Conservation (phyloP, 176 grass and related monocot genomes). For the Oryza brachyantha region DNA sequence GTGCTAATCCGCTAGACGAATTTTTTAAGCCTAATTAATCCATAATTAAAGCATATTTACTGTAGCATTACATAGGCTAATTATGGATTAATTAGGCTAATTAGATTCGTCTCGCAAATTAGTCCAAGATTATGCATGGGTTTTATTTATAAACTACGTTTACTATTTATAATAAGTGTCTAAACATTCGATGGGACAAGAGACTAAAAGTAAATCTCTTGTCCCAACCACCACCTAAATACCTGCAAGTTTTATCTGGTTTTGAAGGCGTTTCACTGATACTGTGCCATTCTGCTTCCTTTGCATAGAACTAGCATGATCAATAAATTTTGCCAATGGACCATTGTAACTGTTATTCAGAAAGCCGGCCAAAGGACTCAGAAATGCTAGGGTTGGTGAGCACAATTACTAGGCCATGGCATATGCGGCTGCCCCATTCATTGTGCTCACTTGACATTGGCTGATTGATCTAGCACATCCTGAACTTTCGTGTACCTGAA, state of each 20-base stretch:
- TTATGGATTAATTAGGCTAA: no score
- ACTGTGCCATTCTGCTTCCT: not conserved
- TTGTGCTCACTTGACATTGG: not conserved
- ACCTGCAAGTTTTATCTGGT: not conserved
- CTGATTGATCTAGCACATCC: not conserved
- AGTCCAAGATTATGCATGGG: no score
- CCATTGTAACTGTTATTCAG: not conserved
- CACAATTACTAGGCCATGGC: not conserved
- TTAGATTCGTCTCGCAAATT: no score
- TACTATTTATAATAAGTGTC: no score
- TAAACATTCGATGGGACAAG: no score
- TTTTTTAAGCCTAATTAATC: no score
- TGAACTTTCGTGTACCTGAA: not conserved
- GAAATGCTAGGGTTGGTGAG: not conserved
- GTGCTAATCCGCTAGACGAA: no score
- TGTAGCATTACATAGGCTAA: no score
- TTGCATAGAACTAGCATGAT: not conserved
- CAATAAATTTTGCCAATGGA: not conserved
- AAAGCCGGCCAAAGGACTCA: not conserved
- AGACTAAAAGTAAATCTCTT: no score
- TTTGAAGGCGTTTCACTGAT: constrained; percentile 24
- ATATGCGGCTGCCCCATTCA: not conserved
- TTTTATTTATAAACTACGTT: no score
- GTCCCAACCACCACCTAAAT: no score
- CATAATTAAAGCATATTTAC: no score